Conservation (phyloP, 1,284 basidiomycete genomes). For the Ceratobasidium sp. region DNA sequence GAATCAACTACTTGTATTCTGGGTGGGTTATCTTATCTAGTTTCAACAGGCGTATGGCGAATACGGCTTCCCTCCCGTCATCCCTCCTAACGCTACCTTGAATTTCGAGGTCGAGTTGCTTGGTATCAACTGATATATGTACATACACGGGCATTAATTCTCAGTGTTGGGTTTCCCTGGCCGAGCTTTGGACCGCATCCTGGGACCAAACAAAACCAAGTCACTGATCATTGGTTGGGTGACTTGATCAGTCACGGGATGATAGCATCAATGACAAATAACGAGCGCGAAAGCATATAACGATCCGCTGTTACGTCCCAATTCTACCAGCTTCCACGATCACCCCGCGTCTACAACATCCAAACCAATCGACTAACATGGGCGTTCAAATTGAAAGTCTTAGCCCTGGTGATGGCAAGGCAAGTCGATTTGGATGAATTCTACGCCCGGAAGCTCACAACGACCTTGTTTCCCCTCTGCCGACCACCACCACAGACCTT, state of each 20-base stretch:
- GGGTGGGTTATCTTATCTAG: neutral
- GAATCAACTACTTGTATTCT: conserved; percentile 6
- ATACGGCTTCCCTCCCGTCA: conserved; percentile 48
- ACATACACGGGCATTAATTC: neutral
- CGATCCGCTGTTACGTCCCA: neutral
- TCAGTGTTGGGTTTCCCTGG: neutral
- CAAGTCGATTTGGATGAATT: conserved; percentile 7
- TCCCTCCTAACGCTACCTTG: conserved; percentile 52
- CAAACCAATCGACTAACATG: conserved; percentile 50
- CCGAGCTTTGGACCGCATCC: neutral
- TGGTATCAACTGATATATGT: neutral
- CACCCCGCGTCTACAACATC: neutral
- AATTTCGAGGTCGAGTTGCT: conserved; percentile 53
- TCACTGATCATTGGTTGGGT: conserved; percentile 3
- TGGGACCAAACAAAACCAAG: conserved; percentile 8
- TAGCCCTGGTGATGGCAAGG: conserved; percentile 61
- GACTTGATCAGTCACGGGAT: conserved; percentile 30
- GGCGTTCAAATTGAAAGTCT: conserved; percentile 64
- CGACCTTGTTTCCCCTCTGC: neutral
- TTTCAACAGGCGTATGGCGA: conserved; percentile 50
- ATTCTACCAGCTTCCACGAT: conserved; percentile 14
- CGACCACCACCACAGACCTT: conserved; percentile 54
- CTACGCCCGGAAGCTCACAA: neutral
- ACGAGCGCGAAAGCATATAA: conserved; percentile 1
- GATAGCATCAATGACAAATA: conserved; percentile 30